phyloP scores from a whole-genome alignment of 1,284 basidiomycete genomes.

The Neotropicomus parvogracilis region DNA sequence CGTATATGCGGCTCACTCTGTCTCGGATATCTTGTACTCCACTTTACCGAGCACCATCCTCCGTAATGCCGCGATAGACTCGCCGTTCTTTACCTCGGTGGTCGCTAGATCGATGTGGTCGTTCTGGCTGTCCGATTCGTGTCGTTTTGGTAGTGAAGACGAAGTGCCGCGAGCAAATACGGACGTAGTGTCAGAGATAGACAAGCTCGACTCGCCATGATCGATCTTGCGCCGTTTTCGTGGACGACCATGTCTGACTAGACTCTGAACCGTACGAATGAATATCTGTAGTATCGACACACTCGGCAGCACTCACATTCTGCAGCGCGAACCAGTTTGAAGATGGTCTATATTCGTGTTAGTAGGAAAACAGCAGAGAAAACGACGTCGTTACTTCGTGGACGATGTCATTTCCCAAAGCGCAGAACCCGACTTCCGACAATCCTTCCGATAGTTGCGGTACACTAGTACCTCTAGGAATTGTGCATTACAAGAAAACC shows the following conservation, averaged over 20 bases:
- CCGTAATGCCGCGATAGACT: constrained; percentile 45
- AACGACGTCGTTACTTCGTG: constrained; percentile 19
- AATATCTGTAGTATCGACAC: neutral
- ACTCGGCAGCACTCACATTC: constrained; percentile 35
- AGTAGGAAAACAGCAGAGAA: constrained; percentile 2
- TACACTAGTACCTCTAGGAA: too few species aligned
- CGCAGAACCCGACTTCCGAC: constrained; percentile 27
- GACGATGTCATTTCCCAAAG: neutral
- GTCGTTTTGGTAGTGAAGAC: neutral
- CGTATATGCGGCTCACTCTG: constrained; percentile 38
- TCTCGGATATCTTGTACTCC: constrained; percentile 40
- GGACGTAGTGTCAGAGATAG: neutral
- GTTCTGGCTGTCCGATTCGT: neutral
- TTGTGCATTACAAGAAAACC: too few species aligned
- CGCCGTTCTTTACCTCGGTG: constrained; percentile 40
- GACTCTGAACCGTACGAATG: neutral
- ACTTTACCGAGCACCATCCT: constrained; percentile 52
- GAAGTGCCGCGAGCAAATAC: neutral
- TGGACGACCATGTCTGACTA: constrained; percentile 10
- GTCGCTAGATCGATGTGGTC: constrained; percentile 25
- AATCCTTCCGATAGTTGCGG: neutral
- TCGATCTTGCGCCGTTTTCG: constrained; percentile 36
- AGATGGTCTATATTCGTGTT: constrained; percentile 33
- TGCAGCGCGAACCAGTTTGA: constrained; percentile 50
- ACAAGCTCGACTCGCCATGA: neutral